Evolutionary conservation across 2,329 filamentous ascomycete species (phyloP), one percentile per base, ranked within the genome.

Genomic region (Neonectria ditissima): DNA sequence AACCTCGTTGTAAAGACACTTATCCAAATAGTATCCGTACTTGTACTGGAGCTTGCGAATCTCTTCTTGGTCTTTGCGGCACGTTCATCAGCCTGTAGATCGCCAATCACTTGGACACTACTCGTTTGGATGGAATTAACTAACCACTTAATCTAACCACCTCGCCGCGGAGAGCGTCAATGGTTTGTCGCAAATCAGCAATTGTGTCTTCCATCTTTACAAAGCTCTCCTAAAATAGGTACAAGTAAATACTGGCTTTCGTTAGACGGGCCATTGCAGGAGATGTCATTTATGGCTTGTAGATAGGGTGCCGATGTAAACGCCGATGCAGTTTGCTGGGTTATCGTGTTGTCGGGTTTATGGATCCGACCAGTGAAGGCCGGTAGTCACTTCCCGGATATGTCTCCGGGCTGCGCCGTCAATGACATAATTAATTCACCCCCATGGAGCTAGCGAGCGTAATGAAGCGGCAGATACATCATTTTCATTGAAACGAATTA

Each of bases 1-100:
- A 22, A 26, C 61, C 43, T 63, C 61, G 3, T 60, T 39, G 22
- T 63, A 63, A 20, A 63, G 44, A 22, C 61, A 63, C 44, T 63
- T 63, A 6, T 63, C 61, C 41, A 63, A 24, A 14, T 63, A 63
- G 24, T 63, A 63, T 47, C 61, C 61, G 34, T 63, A 63, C 9
- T 59, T 43, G 44, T 63, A 59, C 26, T 63, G 61, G 1, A 63
- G 18, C 34, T 63, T 63, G 3, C 61, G 55, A 20, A 63, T 44
- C 13, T 59, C 61, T 13, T 59, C 61, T 8, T 63, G 55, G 16
- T 59, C 61, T 63, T 22, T 8, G 5, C 20, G 24, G 22, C 5
- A 32, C 10, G 5, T 20, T 44, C 13, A n/a, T 45, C 7, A 20
- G 4, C 11, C 8, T 44, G 26, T 47, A 9, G 45, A 4, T 26